phyloP scores from a whole-genome alignment of 306 rosid genomes.

The Casuarina glauca region DNA sequence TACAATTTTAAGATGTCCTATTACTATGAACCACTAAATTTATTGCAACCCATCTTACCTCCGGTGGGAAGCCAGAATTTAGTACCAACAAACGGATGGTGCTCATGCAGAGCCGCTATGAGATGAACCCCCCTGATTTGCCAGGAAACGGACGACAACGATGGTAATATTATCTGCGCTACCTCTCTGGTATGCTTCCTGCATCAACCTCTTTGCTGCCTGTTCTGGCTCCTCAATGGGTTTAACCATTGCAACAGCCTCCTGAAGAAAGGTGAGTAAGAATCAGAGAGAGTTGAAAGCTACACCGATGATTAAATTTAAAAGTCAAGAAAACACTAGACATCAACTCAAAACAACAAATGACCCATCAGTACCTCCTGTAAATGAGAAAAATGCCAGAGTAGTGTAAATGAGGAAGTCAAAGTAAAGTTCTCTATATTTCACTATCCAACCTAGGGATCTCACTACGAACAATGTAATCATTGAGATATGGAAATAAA shows the following conservation, averaged over 20 bases:
- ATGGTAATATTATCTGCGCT: slow-evolving; percentile 94
- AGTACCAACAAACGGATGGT: slow-evolving; percentile 8
- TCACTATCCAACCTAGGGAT: not conserved
- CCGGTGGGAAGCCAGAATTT: too few species aligned
- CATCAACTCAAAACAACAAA: not conserved
- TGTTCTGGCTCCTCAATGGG: slow-evolving; percentile 80
- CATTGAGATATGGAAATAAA: not conserved
- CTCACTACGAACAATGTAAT: not conserved
- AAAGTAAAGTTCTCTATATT: too few species aligned
- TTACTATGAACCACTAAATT: slow-evolving; percentile 32
- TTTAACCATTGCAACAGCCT: slow-evolving; percentile 82
- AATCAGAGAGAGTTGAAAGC: not conserved
- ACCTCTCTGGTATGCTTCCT: slow-evolving; percentile 87
- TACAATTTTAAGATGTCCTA: slow-evolving; percentile 53
- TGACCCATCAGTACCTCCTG: not conserved
- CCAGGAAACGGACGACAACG: slow-evolving; percentile 89
- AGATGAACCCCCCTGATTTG: slow-evolving; percentile 57
- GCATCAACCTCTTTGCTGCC: slow-evolving; percentile 85
- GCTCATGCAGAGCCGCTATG: slow-evolving; percentile 41
- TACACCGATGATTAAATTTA: not conserved
- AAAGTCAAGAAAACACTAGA: not conserved
- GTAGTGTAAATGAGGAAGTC: not conserved
- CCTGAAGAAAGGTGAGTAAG: slow-evolving; percentile 43
- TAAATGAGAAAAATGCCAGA: not conserved
- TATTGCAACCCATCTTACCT: slow-evolving; percentile 20